Evolutionary conservation across 1,139 yeast genomes (phyloP), one percentile per base, ranked within the genome.

Genomic region (Candida freyschussii): DNA sequence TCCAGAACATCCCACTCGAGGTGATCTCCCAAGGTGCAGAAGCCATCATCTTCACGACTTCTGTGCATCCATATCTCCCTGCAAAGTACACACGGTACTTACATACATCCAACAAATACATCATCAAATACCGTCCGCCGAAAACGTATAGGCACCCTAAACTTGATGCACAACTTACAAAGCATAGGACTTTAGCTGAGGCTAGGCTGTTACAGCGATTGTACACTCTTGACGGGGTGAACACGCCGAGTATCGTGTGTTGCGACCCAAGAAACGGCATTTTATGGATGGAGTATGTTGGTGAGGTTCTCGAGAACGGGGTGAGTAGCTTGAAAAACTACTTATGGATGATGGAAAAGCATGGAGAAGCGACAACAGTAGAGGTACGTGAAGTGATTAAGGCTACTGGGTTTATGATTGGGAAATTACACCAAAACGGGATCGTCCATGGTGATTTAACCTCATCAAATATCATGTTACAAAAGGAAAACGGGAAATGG

Each of bases 371-470:
- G 3, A 55, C 45, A 37, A 59, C 47, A 21, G 57, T 50, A 0
- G 56, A 58, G 3, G 80, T 75, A 0, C 51, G 67, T 41, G 40
- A 43, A 0, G 61, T 74, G 2, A 59, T 81, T 41, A 41, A 40
- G 6, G 53, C 57, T 13, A 86, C 84, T 3, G 99, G 98, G 0
- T 51, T 53, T 24, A 71, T 77, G 37, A 72, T 93, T 29, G 96
- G 83, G 0, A 56, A 67, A 34, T 61, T 91, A 48, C 99, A 93
- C 59, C 52, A 70, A 44, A 67, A 75, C 41, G 95, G 86, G 44
- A 74, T 85, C 60, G 78, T 87, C 18, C 99, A 93, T 55, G 98
- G 99, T 2, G 99, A 93, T 55, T 66, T 93, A 50, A 93, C 99
- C 0, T 78, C 93, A 17, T 87, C 97, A 0, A 93, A 93, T 52